Evolutionary conservation across 2,329 filamentous ascomycete species (phyloP), one percentile per base, ranked within the genome.

Genomic region (Colletotrichum spaethianum): DNA sequence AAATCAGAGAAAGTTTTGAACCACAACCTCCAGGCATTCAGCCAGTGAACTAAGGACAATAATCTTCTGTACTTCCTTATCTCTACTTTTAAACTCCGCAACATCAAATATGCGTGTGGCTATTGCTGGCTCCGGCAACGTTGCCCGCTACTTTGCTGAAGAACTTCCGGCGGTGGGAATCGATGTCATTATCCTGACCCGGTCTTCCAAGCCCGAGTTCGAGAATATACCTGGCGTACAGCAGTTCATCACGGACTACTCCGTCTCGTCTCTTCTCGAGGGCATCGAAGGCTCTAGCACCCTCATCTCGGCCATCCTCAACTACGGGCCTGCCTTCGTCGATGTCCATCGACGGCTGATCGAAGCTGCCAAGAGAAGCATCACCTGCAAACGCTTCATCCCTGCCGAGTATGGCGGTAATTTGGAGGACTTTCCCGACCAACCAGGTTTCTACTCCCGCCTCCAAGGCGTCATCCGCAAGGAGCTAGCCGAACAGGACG

Each of bases 381-480:
- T 46, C 11, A 44, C 42, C 9, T 75, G 73, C 69, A 74, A 73
- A 57, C 71, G 72, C 11, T 75, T 75, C 69, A 65, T 75, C 18
- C 73, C 74, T 6, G 69, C 74, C 2, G 74, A 75, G 40, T 75
- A 68, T 52, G 67, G 63, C 16, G 14, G 74, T 63, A 36, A 72
- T 63, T 31, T 61, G 50, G 44, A 69, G 42, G 44, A 63, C 3
- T 74, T 66, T 26, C 74, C 74, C 9, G 73, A 75, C 14, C 74
- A 75, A 62, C 74, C 74, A 4, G 64, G 33, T 2, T 74, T 74
- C 59, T 69, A 74, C 46, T 56, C 28, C 57, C 53, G 64, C 52
- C n/a, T 57, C 38, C n/a, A 69, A 57, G 61, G 65, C n/a, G 16
- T 52, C 42, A 12, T 65, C 60, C 44, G 71, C 61, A 38, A 28